Evolutionary conservation across 768 basidiomycete genomes (phyloP).

Genomic region (Trametes cingulata): DNA sequence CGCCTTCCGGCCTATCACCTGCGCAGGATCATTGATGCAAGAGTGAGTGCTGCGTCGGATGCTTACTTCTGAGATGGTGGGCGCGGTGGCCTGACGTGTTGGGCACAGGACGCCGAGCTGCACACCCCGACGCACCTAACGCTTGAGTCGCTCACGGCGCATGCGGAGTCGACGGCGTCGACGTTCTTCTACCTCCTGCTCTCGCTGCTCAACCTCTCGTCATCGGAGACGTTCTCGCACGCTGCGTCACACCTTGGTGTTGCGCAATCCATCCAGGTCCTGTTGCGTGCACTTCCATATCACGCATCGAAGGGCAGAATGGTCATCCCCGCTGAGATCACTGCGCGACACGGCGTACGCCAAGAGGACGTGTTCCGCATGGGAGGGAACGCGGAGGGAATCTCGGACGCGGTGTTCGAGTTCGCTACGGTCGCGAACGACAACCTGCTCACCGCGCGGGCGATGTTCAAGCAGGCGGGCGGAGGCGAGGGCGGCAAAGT

Average conservation of each 20-base stretch:
- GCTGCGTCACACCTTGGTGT: slow-evolving; percentile 81
- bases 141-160: slow-evolving; percentile 62
- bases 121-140: slow-evolving; percentile 66
- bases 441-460: slow-evolving; percentile 72
- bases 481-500: slow-evolving; percentile 48
- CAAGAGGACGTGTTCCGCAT: slow-evolving; percentile 78
- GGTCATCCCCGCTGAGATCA: slow-evolving; percentile 81
- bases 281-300: slow-evolving; percentile 76
- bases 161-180: slow-evolving; percentile 80
- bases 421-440: slow-evolving; percentile 82
- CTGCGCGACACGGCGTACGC: slow-evolving; percentile 71
- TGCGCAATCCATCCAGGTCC: slow-evolving; percentile 68
- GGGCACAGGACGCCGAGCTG: slow-evolving; percentile 39
- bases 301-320: slow-evolving; percentile 72
- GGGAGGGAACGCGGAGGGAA: slow-evolving; percentile 52
- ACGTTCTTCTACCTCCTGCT: slow-evolving; percentile 77
- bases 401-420: slow-evolving; percentile 81
- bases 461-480: slow-evolving; percentile 58
- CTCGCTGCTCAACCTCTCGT: slow-evolving; percentile 60
- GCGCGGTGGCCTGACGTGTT: slow-evolving; percentile 12
- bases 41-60: slow-evolving; percentile 49
- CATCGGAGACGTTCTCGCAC: slow-evolving; percentile 59
- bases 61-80: slow-evolving; percentile 6
- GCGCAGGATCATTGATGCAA: slow-evolving; percentile 80
- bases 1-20: slow-evolving; percentile 74